These are phyloP conservation scores for Petunia hybrid DNA, from an alignment of 305 asterid species.

Conservation along the genomic window DNA sequence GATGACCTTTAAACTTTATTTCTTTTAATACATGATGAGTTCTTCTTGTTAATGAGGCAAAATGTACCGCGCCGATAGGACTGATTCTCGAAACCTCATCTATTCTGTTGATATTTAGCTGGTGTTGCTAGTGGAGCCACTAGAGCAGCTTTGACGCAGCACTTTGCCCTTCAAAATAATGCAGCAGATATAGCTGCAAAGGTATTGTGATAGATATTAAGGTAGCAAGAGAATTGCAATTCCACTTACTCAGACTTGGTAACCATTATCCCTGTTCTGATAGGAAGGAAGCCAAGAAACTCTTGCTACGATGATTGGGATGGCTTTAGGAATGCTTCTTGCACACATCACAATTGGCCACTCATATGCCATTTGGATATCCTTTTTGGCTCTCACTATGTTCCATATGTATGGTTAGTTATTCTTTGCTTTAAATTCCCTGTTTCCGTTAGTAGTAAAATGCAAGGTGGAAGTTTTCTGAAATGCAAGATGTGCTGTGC, in stretches of 20 bases:
- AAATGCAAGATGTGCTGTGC: constrained; percentile 11
- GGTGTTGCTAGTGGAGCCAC: constrained; percentile 99
- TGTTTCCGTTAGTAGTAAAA: constrained; percentile 1
- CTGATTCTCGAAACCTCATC: constrained; percentile 18
- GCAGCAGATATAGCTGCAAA: constrained; percentile 99
- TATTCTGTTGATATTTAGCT: constrained; percentile 57
- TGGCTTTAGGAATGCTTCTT: constrained; percentile 97
- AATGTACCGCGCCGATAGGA: neutral
- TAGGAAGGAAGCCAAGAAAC: constrained; percentile 99
- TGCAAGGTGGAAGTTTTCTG: constrained; percentile 36
- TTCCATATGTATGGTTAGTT: constrained; percentile 99
- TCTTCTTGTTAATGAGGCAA: constrained; percentile 1
- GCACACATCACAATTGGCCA: constrained; percentile 86
- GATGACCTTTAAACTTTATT: neutral
- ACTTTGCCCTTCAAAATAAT: constrained; percentile 94
- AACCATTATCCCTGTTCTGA: constrained; percentile 30
- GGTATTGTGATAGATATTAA: constrained; percentile 49
- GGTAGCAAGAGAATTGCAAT: neutral
- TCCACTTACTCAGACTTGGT: constrained; percentile 8
- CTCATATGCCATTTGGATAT: constrained; percentile 81
- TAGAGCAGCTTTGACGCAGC: constrained; percentile 97
- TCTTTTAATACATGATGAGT: neutral
- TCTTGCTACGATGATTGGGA: constrained; percentile 94
- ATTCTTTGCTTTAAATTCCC: constrained; percentile 43
- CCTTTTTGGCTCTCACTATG: constrained; percentile 90